These are phyloP conservation scores for Phialophora verrucosa DNA, from an alignment of 2,329 filamentous ascomycete species.

Conservation along the genomic window DNA sequence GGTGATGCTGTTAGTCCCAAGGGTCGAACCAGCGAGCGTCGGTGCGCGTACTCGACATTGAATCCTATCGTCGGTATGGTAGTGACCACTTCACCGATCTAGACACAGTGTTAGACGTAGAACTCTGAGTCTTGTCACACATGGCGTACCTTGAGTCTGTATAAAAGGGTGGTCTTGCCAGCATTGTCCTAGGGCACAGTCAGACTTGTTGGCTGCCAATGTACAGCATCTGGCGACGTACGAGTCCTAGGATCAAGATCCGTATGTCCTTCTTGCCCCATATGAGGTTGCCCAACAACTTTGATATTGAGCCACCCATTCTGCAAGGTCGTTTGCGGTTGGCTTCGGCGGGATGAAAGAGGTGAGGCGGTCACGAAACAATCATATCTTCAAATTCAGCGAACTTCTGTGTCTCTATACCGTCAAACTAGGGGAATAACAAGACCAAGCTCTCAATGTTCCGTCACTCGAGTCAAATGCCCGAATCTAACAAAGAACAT, in stretches of 20 bases:
- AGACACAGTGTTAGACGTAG: conserved; percentile 34
- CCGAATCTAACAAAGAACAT: not conserved
- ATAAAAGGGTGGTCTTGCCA: conserved; percentile 95
- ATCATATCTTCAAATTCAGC: conserved; percentile 22
- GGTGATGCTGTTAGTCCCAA: conserved; percentile 3
- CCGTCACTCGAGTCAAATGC: not conserved
- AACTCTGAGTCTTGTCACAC: conserved; percentile 18
- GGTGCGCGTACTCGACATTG: conserved; percentile 74
- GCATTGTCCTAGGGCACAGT: conserved; percentile 77
- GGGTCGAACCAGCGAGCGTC: not conserved
- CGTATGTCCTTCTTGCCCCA: conserved; percentile 98
- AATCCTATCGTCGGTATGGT: conserved; percentile 99
- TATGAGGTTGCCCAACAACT: conserved; percentile 70
- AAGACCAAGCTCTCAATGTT: not conserved
- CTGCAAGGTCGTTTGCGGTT: conserved; percentile 28
- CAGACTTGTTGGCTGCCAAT: conserved; percentile 23
- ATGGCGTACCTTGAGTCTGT: conserved; percentile 80
- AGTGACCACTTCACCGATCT: conserved; percentile 98
- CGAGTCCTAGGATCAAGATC: conserved; percentile 91
- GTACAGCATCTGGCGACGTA: conserved; percentile 57
- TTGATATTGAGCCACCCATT: conserved; percentile 64
- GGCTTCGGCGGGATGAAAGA: not conserved
- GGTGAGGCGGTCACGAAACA: conserved; percentile 17
- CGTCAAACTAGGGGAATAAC: not conserved
- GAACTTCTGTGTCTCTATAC: not conserved